A percentile compares a stretch with the other conserved stretches of the same genome.
Conservation (phyloP, 2,329 filamentous ascomycete genomes). For the Fusarium cicatricum region DNA sequence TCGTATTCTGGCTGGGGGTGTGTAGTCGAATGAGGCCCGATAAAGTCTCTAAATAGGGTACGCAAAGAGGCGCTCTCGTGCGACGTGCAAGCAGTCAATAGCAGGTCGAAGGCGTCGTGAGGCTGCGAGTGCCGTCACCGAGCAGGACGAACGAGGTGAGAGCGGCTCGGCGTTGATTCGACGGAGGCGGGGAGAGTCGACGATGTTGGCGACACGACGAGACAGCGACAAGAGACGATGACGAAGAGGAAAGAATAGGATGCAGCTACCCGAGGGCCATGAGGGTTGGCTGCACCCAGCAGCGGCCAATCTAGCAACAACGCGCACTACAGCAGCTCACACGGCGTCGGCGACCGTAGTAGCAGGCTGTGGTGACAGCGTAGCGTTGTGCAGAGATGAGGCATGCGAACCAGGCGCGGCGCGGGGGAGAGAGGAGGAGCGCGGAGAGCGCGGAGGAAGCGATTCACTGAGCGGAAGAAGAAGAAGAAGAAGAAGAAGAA, state of each 20-base stretch:
- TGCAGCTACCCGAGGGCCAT: constrained; percentile 43
- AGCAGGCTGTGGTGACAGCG: constrained; percentile 37
- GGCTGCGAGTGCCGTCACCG: constrained; percentile 34
- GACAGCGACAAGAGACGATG: constrained; percentile 18
- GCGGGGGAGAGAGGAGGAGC: constrained; percentile 26
- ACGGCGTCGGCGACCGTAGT: constrained; percentile 37
- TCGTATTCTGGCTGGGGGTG: constrained; percentile 44
- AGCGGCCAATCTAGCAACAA: constrained; percentile 32
- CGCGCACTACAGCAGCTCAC: constrained; percentile 36
- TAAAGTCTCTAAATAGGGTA: constrained; percentile 34
- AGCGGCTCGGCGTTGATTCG: constrained; percentile 30
- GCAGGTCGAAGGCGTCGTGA: constrained; percentile 27
- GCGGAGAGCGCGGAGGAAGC: constrained; percentile 27
- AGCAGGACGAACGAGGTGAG: constrained; percentile 20
- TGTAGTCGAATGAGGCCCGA: constrained; percentile 37
- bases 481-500: neutral
- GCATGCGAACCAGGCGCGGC: constrained; percentile 44
- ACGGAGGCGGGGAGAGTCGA: constrained; percentile 18
- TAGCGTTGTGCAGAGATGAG: constrained; percentile 47
- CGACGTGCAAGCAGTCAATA: constrained; percentile 37
- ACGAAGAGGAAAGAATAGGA: constrained; percentile 24
- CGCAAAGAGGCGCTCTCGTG: constrained; percentile 39
- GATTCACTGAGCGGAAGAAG: constrained; percentile 12
- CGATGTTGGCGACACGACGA: constrained; percentile 32
- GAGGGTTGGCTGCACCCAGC: constrained; percentile 35